Percentiles rank a stretch among this genome's conserved stretches.
Evolutionary conservation across 257 asterid species (phyloP).

Genomic region (Fraxinus excelsior): DNA sequence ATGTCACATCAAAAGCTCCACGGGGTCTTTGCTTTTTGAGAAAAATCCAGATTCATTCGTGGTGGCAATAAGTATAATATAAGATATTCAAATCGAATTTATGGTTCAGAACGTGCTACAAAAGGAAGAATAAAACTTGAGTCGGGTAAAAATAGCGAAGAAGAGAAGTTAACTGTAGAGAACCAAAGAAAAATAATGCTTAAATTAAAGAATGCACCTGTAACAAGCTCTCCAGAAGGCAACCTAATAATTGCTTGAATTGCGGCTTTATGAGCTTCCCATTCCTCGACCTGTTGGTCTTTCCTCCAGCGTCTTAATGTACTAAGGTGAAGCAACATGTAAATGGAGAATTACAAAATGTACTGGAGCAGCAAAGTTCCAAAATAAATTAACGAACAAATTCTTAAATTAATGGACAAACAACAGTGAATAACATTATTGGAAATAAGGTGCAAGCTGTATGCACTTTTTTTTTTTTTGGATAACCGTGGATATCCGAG

Average conservation of each 20-base stretch:
- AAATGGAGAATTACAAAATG: constrained; percentile 26
- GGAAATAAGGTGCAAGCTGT: neutral
- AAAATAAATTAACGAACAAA: constrained; percentile 6
- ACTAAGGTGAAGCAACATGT: constrained; percentile 39
- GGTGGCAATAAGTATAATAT: neutral
- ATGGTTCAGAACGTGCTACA: constrained; percentile 1
- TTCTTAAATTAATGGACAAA: neutral
- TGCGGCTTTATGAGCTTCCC: constrained; percentile 90
- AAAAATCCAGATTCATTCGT: constrained; percentile 2
- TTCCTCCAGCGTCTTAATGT: constrained; percentile 90
- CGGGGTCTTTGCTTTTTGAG: constrained; percentile 10
- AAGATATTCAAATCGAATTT: neutral
- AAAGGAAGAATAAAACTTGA: neutral
- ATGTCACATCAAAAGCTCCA: constrained; percentile 7
- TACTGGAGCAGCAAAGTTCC: constrained; percentile 1
- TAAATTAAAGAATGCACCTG: constrained; percentile 50
- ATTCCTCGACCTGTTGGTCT: constrained; percentile 69
- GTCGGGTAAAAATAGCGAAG: constrained; percentile 10
- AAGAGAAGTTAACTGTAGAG: constrained; percentile 1
- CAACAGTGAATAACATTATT: constrained; percentile 7
- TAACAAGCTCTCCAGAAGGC: constrained; percentile 91
- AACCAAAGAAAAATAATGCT: constrained; percentile 8
- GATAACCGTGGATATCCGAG: too few species aligned
- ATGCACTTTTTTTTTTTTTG: neutral
- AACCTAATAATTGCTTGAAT: constrained; percentile 78